Evolutionary conservation across 257 asterid species (phyloP), one percentile per base, ranked within the genome.

Genomic region (Nicotiana knightiana): DNA sequence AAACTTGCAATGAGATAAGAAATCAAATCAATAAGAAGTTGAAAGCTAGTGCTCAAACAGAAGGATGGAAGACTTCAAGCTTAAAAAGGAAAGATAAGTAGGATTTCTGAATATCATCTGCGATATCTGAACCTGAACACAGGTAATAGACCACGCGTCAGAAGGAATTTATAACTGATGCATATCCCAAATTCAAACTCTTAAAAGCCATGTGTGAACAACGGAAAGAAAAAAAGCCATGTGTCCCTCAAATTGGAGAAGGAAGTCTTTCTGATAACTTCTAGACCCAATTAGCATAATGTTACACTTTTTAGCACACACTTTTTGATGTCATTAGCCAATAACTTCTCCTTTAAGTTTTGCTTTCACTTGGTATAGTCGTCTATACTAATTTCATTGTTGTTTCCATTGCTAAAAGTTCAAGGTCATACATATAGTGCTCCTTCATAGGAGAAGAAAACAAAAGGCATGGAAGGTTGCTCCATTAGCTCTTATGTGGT

Each of bases 1-100:
- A 81, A 66, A 66, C 30, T 26, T 63, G 39, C 76, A 81, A 79
- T 81, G 33, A 81, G 83, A 65, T 81, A 54, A 66, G 1, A 46
- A 48, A 51, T 48, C 21, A 39, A 26, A 73, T 48, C 79, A 73
- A 48, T 48, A 48, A 24, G 26, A 73, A 48, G 79, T 51, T 17
- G 62, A 48, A 73, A 24, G 26, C 24, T 46, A 73, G 21, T 24
- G 15, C 62, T 46, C 79, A 73, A 28, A 73, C 62, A 24, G n/a
- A 37, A 48, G 62, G 63, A 51, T 75, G 35, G 80, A 15, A 15
- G 43, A 51, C 51, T 51, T 43, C 79, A 75, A 13, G 62, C 63
- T 11, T 26, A 48, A 75, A 71, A 75, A 16, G 28, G 16, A 51
- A 16, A 51, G 16, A 28, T 75, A 75, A 26, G 80, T 75, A 75